These are phyloP conservation scores for Groenewaldozyma tartarivorans DNA, from an alignment of 805 yeast species.

Conservation along the genomic window DNA sequence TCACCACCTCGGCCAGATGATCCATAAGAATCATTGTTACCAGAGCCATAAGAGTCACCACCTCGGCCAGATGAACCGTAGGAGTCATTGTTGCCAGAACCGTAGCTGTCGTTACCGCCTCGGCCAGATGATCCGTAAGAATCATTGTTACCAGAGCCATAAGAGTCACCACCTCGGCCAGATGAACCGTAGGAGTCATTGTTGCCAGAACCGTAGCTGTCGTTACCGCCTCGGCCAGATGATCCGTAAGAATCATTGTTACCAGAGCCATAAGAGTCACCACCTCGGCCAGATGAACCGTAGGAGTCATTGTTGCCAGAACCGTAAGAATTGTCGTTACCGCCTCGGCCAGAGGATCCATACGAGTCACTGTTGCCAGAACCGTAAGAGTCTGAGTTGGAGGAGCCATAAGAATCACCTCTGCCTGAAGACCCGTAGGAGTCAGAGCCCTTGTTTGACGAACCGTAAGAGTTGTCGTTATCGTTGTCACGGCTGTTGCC, in stretches of 20 bases:
- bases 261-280: constrained; percentile 19
- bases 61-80: constrained; percentile 10
- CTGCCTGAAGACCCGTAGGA: constrained; percentile 4
- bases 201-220: constrained; percentile 11
- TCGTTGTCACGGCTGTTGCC: not conserved
- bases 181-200: constrained; percentile 22
- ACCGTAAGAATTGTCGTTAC: constrained; percentile 22
- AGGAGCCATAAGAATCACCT: constrained; percentile 18
- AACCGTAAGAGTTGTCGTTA: constrained; percentile 15
- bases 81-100: constrained; percentile 16
- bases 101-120: constrained; percentile 5
- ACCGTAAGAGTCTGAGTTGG: constrained; percentile 17
- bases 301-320: constrained; percentile 20
- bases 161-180: constrained; percentile 8
- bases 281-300: constrained; percentile 6
- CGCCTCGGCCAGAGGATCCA: constrained; percentile 26
- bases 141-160: constrained; percentile 18
- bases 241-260: constrained; percentile 27
- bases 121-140: constrained; percentile 12
- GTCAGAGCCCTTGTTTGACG: constrained; percentile 10
- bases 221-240: constrained; percentile 25
- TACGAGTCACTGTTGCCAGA: constrained; percentile 24
- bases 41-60: constrained; percentile 26
- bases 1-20: not conserved
- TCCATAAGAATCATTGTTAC: constrained; percentile 18